A percentile compares a stretch with the other conserved stretches of the same genome.
Evolutionary conservation across 306 rosid species (phyloP).

Genomic region (Astragalus membranaceus): DNA sequence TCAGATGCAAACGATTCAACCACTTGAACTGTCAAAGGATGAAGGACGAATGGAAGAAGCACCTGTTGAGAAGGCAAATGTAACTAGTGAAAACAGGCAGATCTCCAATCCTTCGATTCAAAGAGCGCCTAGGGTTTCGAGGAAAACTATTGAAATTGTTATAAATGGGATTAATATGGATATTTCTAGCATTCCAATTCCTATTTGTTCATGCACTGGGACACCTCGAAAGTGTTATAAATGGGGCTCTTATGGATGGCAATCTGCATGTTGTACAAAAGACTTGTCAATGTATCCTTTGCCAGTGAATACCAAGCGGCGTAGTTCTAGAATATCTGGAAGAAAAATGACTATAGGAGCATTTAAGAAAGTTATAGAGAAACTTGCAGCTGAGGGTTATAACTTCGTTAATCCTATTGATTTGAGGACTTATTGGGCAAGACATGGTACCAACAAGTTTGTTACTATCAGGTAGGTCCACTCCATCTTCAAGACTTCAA

Average conservation of each 20-base stretch:
- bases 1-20: constrained; percentile 60
- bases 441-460: constrained; percentile 97
- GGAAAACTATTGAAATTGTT: constrained; percentile 70
- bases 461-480: constrained; percentile 89
- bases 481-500: constrained; percentile 6
- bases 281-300: constrained; percentile 76
- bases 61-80: constrained; percentile 38
- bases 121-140: constrained; percentile 52
- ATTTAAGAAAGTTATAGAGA: constrained; percentile 95
- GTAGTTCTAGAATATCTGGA: constrained; percentile 97
- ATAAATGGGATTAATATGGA: constrained; percentile 84
- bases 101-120: constrained; percentile 52
- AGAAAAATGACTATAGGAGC: constrained; percentile 99
- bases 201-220: constrained; percentile 94
- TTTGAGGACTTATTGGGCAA: constrained; percentile 92
- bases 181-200: constrained; percentile 76
- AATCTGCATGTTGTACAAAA: constrained; percentile 98
- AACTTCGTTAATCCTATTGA: constrained; percentile 87
- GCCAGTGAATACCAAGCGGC: constrained; percentile 95
- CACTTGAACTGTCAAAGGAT: constrained; percentile 51
- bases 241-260: constrained; percentile 99
- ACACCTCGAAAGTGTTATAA: constrained; percentile 79
- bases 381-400: constrained; percentile 90
- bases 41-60: constrained; percentile 59
- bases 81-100: constrained; percentile 67